Conservation (phyloP, 495 filamentous ascomycete species). For the Penicillium diatomitis region DNA sequence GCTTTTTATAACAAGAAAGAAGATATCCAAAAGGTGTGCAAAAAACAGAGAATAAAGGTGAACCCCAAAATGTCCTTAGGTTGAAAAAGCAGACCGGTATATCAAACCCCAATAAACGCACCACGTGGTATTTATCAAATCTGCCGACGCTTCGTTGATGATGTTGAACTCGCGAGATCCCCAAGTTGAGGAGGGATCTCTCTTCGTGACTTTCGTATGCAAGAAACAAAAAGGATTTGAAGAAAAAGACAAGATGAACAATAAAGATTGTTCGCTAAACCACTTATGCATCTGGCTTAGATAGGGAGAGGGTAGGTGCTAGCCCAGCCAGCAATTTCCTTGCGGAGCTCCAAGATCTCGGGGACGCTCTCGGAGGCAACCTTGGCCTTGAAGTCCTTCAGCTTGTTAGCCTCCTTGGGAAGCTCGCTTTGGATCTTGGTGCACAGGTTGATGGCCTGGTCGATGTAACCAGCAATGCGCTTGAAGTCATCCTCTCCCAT, state of each 20-base stretch:
- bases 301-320: constrained; percentile 88
- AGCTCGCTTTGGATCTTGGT: constrained; percentile 73
- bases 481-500: constrained; percentile 92
- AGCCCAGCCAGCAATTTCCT: constrained; percentile 86
- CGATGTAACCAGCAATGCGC: constrained; percentile 82
- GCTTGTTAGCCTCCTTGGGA: constrained; percentile 96
- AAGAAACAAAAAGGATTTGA: neutral
- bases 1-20: constrained; percentile 6
- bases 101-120: constrained; percentile 35
- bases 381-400: constrained; percentile 97
- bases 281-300: constrained; percentile 16
- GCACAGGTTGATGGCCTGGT: constrained; percentile 70
- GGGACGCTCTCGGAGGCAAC: constrained; percentile 66
- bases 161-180: constrained; percentile 24
- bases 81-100: constrained; percentile 43
- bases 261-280: too few species aligned
- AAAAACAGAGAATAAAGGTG: constrained; percentile 20
- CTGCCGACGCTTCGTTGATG: constrained; percentile 17
- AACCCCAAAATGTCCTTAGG: constrained; percentile 37
- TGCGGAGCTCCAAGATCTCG: constrained; percentile 72
- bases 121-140: constrained; percentile 18
- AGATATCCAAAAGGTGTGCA: neutral
- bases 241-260: too few species aligned
- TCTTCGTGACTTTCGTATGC: constrained; percentile 18
- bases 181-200: constrained; percentile 7